Percentiles rank a stretch among this genome's conserved stretches.
Conservation (phyloP, 2,329 filamentous ascomycete genomes). For the Alternaria gaisen region DNA sequence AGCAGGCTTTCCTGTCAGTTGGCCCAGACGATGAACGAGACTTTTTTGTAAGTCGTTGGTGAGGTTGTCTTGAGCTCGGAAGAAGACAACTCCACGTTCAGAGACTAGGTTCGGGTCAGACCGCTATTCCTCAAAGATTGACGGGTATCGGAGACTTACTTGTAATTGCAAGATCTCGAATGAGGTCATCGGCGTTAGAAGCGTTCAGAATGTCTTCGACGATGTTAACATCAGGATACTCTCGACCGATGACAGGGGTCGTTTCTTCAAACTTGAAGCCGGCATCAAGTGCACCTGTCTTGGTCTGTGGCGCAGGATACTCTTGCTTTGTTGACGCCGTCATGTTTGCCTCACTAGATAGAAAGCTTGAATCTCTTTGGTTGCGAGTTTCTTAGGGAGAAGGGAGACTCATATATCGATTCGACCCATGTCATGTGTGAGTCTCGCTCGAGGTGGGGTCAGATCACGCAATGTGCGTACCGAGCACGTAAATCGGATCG, state of each 20-base stretch:
- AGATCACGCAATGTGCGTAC: not conserved
- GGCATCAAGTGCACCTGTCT: slow-evolving; percentile 21
- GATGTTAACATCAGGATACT: slow-evolving; percentile 64
- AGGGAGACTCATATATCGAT: not conserved
- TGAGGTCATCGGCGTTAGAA: slow-evolving; percentile 68
- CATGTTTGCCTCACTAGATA: not conserved
- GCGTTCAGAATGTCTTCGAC: slow-evolving; percentile 70
- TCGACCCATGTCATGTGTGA: not conserved
- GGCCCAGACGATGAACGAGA: slow-evolving; percentile 56
- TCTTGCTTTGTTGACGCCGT: not conserved
- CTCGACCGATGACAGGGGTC: slow-evolving; percentile 69
- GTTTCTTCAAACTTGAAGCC: slow-evolving; percentile 54
- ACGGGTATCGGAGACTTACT: slow-evolving; percentile 13
- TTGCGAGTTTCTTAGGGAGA: not conserved
- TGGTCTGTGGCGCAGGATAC: slow-evolving; percentile 17
- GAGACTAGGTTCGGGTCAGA: not conserved
- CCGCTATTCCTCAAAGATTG: not conserved
- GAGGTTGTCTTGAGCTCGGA: not conserved
- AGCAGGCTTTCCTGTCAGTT: slow-evolving; percentile 34
- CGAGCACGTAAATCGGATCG: not conserved
- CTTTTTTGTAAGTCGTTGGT: not conserved
- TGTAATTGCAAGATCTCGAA: slow-evolving; percentile 68
- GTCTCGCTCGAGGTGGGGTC: not conserved
- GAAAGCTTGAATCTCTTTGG: not conserved
- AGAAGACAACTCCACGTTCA: not conserved